Evolutionary conservation across 2,329 filamentous ascomycete species (phyloP), one percentile per base, ranked within the genome.

Genomic region (Botrytis byssoidea): DNA sequence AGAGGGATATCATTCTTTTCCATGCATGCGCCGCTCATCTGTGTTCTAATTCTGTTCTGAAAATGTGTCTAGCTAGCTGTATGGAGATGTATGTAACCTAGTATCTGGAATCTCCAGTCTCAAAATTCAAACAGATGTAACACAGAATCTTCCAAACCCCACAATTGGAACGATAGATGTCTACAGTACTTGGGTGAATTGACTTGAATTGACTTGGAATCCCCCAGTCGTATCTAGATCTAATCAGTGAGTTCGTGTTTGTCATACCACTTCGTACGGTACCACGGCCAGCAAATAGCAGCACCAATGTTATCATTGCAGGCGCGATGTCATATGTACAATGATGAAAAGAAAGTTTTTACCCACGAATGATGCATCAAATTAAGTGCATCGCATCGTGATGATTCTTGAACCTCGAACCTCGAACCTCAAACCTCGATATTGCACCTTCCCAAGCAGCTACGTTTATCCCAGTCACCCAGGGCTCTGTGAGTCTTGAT

Each of bases 271-370:
- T 70, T 40, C 44, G 20, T 37, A 18, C 51, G 8, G n/a, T 55
- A 55, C n/a, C 14, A 46, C 44, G 61, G 37, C 55, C 68, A 46
- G 35, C 66, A 68, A 42, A 68, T 57, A 42, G 22, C 55, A 70
- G 48, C 48, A 46, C 51, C 51, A 55, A 29, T 57, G 65, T 8
- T 29, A 48, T 68, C 22, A 16, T 4, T 1, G 51, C n/a, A 55
- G 25, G 25, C 8, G 6, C 25, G n/a, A 51, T n/a, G 48, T 16
- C 20, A 37, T 20, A 68, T 70, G 67, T 46, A 61, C 67, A 60
- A 70, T 70, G 67, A 70, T 70, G 51, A 70, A 70, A 42, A 57
- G 51, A 70, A 32, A 57, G 67, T 57, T 44, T 37, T 40, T 5
- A 3, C n/a, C 10, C 18, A 68, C 10, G 35, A 46, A 18, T 32